phyloP scores from a whole-genome alignment of 768 basidiomycete species.

The Boletus rubropictus region DNA sequence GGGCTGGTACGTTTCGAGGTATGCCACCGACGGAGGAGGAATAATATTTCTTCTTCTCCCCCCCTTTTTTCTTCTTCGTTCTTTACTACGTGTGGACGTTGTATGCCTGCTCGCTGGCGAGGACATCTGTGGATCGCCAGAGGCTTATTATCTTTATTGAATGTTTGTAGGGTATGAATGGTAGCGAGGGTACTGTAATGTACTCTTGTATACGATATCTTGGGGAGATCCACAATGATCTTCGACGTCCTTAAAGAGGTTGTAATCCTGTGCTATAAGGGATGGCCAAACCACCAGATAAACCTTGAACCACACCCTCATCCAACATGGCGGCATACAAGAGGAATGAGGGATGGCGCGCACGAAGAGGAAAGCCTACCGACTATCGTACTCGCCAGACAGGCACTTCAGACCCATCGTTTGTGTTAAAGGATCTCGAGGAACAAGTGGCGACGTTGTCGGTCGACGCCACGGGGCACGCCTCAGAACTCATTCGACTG shows the following conservation, averaged over 20 bases:
- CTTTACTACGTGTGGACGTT: background rate
- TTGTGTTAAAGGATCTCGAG: slow-evolving; percentile 22
- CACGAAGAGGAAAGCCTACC: slow-evolving; percentile 13
- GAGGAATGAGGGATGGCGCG: slow-evolving; percentile 3
- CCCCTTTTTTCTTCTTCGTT: background rate
- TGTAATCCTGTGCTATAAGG: background rate
- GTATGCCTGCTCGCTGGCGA: slow-evolving; percentile 21
- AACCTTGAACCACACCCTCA: background rate
- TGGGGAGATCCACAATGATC: slow-evolving; percentile 13
- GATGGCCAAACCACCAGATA: background rate
- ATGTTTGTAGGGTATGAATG: slow-evolving; percentile 15
- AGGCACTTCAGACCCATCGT: background rate
- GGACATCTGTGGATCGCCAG: slow-evolving; percentile 2
- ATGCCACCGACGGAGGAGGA: slow-evolving; percentile 28
- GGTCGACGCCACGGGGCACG: background rate
- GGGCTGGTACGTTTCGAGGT: slow-evolving; percentile 12
- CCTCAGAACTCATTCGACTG: slow-evolving; percentile 28
- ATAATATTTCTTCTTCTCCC: background rate
- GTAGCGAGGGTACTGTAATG: background rate
- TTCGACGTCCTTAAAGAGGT: slow-evolving; percentile 4
- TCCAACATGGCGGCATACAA: slow-evolving; percentile 18
- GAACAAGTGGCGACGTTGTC: slow-evolving; percentile 16
- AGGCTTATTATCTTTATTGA: slow-evolving; percentile 20
- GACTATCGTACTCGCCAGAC: background rate
- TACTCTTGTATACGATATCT: too few species aligned